Evolutionary conservation across 1,139 yeast genomes (phyloP).

Genomic region (Saccharomyces hybrid): DNA sequence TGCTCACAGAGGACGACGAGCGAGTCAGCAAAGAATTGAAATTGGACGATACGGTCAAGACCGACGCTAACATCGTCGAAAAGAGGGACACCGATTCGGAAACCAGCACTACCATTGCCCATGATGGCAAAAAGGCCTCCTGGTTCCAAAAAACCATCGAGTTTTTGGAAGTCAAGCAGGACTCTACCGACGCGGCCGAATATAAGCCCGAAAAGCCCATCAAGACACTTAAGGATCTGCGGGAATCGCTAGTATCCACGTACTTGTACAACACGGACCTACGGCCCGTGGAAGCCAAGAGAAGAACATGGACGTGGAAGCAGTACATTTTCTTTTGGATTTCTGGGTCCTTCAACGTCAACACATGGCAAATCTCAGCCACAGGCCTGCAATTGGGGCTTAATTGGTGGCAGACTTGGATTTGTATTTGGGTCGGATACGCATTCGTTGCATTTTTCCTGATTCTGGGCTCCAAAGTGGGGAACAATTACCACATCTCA

Average conservation of each 20-base stretch:
- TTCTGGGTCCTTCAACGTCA: slow-evolving; percentile 79
- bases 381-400: slow-evolving; percentile 68
- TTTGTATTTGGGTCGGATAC: slow-evolving; percentile 76
- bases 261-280: slow-evolving; percentile 66
- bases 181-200: slow-evolving; percentile 5
- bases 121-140: background rate
- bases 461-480: slow-evolving; percentile 58
- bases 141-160: slow-evolving; percentile 5
- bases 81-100: background rate
- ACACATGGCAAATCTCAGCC: slow-evolving; percentile 86
- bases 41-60: background rate
- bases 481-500: slow-evolving; percentile 65
- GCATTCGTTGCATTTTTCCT: slow-evolving; percentile 54
- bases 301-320: slow-evolving; percentile 76
- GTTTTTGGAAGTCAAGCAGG: slow-evolving; percentile 13
- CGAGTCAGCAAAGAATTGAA: background rate
- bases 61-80: background rate
- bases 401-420: slow-evolving; percentile 87
- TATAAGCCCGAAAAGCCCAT: slow-evolving; percentile 1
- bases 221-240: background rate
- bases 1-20: background rate
- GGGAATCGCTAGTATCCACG: slow-evolving; percentile 35
- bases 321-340: slow-evolving; percentile 75
- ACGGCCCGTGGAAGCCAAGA: slow-evolving; percentile 55
- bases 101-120: background rate